These are phyloP conservation scores for Mucor lusitanicus DNA, from an alignment of 371 early-diverging fungal genomes.

Conservation along the genomic window DNA sequence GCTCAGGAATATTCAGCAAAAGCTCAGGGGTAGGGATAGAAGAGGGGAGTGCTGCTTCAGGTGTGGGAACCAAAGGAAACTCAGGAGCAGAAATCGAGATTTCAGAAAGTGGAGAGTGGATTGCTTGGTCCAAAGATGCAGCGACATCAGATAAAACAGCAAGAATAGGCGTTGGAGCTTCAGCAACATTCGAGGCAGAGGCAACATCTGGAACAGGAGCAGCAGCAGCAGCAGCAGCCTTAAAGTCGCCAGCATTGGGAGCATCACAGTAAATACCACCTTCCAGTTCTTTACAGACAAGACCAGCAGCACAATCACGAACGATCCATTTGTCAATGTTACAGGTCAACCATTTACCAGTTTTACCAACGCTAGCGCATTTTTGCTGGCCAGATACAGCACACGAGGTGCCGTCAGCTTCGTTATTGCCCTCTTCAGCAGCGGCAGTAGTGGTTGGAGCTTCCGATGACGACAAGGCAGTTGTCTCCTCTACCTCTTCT, in stretches of 20 bases:
- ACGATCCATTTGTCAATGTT: conserved; percentile 29
- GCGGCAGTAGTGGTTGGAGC: neutral
- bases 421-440: neutral
- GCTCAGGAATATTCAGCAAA: neutral
- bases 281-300: conserved; percentile 28
- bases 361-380: conserved; percentile 26
- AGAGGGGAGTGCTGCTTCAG: neutral
- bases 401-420: conserved; percentile 9
- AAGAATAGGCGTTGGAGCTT: neutral
- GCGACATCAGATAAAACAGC: neutral
- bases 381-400: conserved; percentile 20
- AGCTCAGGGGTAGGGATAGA: neutral
- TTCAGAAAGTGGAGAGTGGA: neutral
- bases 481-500: neutral
- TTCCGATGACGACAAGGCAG: neutral
- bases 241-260: neutral
- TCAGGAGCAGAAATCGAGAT: neutral
- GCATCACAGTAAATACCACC: conserved; percentile 1
- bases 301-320: conserved; percentile 28
- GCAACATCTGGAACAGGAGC: neutral
- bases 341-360: conserved; percentile 36
- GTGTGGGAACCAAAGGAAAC: neutral
- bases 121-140: neutral
- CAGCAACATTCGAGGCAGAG: neutral
- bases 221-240: neutral